Evolutionary conservation across 345 rosid species (phyloP), one percentile per base, ranked within the genome.

Genomic region (Xanthoceras sorbifolium): DNA sequence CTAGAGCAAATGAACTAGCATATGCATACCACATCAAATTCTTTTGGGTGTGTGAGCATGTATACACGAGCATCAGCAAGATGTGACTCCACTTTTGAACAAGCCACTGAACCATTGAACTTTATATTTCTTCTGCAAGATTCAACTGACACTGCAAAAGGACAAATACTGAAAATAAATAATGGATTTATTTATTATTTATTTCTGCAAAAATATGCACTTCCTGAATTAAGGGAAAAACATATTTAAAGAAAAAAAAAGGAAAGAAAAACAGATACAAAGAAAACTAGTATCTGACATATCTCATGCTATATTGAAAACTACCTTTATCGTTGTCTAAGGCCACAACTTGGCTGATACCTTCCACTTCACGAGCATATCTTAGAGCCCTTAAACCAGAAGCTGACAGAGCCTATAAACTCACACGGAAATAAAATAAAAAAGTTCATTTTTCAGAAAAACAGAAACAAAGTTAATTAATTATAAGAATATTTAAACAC

Each of bases 1-100:
- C 4, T 14, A 23, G 32, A 34, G 6, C n/a, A 63, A 8, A 68
- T 20, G 15, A 62, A 46, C 34, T 31, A 70, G 69, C 5, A 67
- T n/a, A 64, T 6, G 29, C 82, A 74, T 91, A 97, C 99, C 94
- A 90, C 90, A 79, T 97, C 99, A 82, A 86, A 97, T 82, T 97
- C 98, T 86, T 94, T 97, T 64, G 95, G 96, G 79, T 97, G 90
- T 48, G 94, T 87, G 67, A 97, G 97, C 98, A 97, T 97, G 78
- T 88, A 88, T 18, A 94, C 95, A 83, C 98, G 97, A 77, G 98
- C 96, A 90, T 97, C 99, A 66, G 93, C 85, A 54, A 90, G 95
- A 86, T 92, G 91, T 8, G 99, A 92, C 84, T 97, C 98, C 84
- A 97, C 94, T 87, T 92, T 92, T 42, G 93, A 86, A 76, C 89